Evolutionary conservation across 2,329 filamentous ascomycete genomes (phyloP).

Genomic region (Coccinonectria pachysandricola): DNA sequence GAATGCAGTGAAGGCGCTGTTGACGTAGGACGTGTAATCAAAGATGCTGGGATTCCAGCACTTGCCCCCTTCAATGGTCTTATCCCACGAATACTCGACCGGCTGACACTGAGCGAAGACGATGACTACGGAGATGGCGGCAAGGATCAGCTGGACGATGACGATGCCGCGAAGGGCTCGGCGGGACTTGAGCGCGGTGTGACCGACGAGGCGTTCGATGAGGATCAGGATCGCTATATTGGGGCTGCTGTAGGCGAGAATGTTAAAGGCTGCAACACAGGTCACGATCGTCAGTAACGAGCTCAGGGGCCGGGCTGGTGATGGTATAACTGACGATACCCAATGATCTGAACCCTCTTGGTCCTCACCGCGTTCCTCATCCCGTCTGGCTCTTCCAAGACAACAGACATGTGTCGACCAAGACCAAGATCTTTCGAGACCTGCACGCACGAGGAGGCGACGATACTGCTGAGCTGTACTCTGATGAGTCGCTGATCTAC

Average conservation of each 20-base stretch:
- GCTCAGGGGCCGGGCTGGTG: fast-evolving
- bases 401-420: constrained; percentile 3
- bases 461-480: too few relatives aligned
- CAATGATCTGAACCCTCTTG: constrained; percentile 1
- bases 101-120: constrained; percentile 4
- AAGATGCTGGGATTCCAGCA: constrained; percentile 5
- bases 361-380: not conserved
- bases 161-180: constrained; percentile 2
- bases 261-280: constrained; percentile 3
- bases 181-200: constrained; percentile 1
- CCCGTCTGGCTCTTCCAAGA: constrained; percentile 3
- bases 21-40: constrained; percentile 8
- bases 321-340: constrained; percentile 4
- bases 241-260: constrained; percentile 6
- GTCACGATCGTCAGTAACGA: not conserved
- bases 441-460: constrained; percentile 3
- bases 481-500: too few relatives aligned
- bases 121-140: constrained; percentile 1
- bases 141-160: constrained; percentile 1
- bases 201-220: constrained; percentile 5
- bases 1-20: constrained; percentile 7
- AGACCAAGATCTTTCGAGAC: constrained; percentile 2
- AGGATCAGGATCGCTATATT: constrained; percentile 9
- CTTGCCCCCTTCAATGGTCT: not conserved
- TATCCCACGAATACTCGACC: constrained; percentile 1